These are phyloP conservation scores for Trichoderma cornu-damae DNA, from an alignment of 2,329 filamentous ascomycete genomes.

Conservation along the genomic window DNA sequence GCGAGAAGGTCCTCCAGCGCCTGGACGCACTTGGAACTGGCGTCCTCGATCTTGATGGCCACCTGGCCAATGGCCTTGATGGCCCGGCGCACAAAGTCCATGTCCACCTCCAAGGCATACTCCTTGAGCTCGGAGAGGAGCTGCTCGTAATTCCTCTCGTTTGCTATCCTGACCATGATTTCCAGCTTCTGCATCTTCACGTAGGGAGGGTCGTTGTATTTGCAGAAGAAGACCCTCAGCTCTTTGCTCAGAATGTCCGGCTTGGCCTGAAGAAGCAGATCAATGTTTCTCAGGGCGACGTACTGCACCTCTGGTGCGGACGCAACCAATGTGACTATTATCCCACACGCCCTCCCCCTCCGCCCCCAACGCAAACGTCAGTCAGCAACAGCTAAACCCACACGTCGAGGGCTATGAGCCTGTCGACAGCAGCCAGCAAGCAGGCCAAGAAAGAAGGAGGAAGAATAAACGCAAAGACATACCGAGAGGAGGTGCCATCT, in stretches of 20 bases:
- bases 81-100: constrained; percentile 94
- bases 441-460: too few species aligned
- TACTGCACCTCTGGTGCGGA: constrained; percentile 97
- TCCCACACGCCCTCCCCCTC: too few species aligned
- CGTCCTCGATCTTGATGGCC: constrained; percentile 95
- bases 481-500: constrained; percentile 96
- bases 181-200: constrained; percentile 97
- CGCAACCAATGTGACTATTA: constrained; percentile 84
- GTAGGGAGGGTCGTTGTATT: constrained; percentile 98
- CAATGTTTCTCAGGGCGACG: constrained; percentile 92
- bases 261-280: constrained; percentile 90
- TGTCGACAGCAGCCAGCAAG: not conserved
- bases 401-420: not conserved
- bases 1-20: constrained; percentile 89
- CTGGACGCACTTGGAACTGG: constrained; percentile 93
- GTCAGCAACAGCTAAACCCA: not conserved
- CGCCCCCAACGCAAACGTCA: too few species aligned
- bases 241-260: constrained; percentile 97
- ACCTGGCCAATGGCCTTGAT: constrained; percentile 97
- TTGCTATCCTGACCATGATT: constrained; percentile 98
- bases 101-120: constrained; percentile 95
- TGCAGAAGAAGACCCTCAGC: constrained; percentile 98
- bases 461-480: too few species aligned
- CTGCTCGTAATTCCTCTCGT: constrained; percentile 94
- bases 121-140: constrained; percentile 91